These are phyloP conservation scores for Claviceps capensis DNA, from an alignment of 2,329 filamentous ascomycete genomes.

Conservation along the genomic window DNA sequence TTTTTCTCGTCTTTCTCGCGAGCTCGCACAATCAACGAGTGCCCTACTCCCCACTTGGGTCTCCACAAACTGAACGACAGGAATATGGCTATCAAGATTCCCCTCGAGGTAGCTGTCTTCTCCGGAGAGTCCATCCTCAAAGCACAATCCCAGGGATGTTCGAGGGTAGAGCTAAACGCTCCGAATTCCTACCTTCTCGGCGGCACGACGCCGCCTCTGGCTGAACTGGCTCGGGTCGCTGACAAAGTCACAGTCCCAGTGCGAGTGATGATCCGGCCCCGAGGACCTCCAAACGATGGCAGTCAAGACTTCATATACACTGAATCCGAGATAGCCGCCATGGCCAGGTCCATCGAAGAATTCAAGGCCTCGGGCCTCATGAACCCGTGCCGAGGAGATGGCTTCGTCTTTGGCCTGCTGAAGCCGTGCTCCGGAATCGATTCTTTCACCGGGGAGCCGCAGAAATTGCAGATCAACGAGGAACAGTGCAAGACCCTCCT, in stretches of 20 bases:
- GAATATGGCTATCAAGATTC: conserved; percentile 8
- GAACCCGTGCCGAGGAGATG: conserved; percentile 29
- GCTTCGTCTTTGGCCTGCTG: conserved; percentile 43
- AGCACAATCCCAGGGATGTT: conserved; percentile 29
- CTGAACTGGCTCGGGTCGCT: conserved; percentile 22
- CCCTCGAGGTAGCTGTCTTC: conserved; percentile 42
- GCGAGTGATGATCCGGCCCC: conserved; percentile 43
- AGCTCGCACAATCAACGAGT: neutral
- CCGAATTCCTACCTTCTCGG: conserved; percentile 34
- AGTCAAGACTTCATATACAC: conserved; percentile 36
- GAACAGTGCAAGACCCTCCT: conserved; percentile 28
- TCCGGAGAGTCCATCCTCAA: conserved; percentile 24
- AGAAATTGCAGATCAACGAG: conserved; percentile 21
- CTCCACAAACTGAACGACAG: neutral
- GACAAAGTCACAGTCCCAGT: conserved; percentile 23
- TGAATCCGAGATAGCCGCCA: conserved; percentile 26
- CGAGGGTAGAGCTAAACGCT: conserved; percentile 41
- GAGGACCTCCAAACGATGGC: conserved; percentile 9
- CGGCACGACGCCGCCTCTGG: conserved; percentile 35
- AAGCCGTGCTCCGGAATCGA: conserved; percentile 3
- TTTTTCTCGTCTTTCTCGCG: neutral
- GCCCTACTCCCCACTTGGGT: neutral
- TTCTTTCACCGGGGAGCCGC: neutral
- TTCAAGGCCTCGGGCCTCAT: conserved; percentile 27
- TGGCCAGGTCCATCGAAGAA: conserved; percentile 25